Conservation (phyloP, 2,329 filamentous ascomycete species). For the Ascochyta rabiei region DNA sequence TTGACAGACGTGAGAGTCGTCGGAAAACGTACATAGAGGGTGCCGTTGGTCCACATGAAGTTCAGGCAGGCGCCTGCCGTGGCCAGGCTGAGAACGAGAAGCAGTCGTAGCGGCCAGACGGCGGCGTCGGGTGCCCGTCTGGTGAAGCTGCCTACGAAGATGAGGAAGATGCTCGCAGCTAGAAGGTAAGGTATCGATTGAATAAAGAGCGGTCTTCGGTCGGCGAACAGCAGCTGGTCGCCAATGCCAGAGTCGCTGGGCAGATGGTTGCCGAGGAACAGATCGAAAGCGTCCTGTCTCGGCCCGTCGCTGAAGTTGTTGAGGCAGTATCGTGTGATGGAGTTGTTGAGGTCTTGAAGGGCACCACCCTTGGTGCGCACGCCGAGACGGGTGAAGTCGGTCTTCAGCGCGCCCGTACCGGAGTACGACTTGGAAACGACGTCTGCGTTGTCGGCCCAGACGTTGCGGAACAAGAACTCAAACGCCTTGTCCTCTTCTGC, state of each 20-base stretch:
- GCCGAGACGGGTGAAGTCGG: conserved; percentile 94
- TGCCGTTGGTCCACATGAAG: conserved; percentile 84
- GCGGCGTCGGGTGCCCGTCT: conserved; percentile 73
- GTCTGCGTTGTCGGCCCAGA: conserved; percentile 99
- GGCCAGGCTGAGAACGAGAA: conserved; percentile 77
- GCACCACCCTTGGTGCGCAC: conserved; percentile 84
- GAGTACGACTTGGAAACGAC: conserved; percentile 92
- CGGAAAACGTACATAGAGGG: conserved; percentile 82
- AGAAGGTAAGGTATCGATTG: conserved; percentile 94
- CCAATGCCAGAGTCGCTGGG: conserved; percentile 75
- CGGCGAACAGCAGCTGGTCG: conserved; percentile 76
- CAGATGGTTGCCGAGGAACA: conserved; percentile 87
- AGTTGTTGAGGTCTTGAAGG: conserved; percentile 85
- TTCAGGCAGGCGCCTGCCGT: conserved; percentile 73
- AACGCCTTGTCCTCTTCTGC: conserved; percentile 83
- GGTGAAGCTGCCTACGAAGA: conserved; percentile 76
- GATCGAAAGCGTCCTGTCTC: conserved; percentile 91
- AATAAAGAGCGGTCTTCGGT: conserved; percentile 83
- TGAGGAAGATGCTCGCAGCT: conserved; percentile 82
- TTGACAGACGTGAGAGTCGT: not conserved
- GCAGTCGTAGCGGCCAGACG: conserved; percentile 80
- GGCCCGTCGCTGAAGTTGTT: conserved; percentile 97
- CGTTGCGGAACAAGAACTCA: conserved; percentile 90
- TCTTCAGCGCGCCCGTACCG: conserved; percentile 96
- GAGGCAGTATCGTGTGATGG: conserved; percentile 82